These are phyloP conservation scores for Plasmodium knowlesi DNA, from an alignment of 169 alveolate genomes.

Conservation along the genomic window DNA sequence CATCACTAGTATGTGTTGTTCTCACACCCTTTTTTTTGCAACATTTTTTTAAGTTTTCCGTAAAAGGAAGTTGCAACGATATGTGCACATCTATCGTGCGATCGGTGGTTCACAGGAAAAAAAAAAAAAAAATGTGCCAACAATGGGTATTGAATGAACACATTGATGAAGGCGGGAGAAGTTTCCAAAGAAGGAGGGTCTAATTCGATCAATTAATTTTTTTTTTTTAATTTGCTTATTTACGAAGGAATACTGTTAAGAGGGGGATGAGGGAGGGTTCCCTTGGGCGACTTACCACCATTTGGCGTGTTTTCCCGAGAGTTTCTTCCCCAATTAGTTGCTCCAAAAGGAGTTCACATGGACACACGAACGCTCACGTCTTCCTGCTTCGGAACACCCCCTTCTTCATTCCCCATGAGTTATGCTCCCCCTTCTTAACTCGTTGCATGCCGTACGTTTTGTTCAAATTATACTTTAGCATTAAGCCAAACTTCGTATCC, in stretches of 20 bases:
- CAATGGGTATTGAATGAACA: background rate
- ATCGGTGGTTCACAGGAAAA: background rate
- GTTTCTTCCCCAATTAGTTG: background rate
- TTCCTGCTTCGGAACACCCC: constrained; percentile 78
- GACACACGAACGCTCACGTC: constrained; percentile 60
- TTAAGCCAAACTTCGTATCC: constrained; percentile 55
- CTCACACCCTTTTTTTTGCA: background rate
- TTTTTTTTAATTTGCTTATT: constrained; percentile 7
- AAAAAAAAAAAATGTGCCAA: background rate
- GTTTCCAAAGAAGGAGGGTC: constrained; percentile 43
- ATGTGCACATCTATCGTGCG: background rate
- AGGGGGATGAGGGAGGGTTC: background rate
- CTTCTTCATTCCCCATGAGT: constrained; percentile 80
- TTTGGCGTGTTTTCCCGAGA: background rate
- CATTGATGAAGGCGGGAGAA: background rate
- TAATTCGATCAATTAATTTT: constrained; percentile 1
- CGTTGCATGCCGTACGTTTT: constrained; percentile 80
- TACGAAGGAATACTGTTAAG: constrained; percentile 12
- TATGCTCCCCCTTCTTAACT: constrained; percentile 81
- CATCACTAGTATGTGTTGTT: background rate
- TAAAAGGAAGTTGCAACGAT: background rate
- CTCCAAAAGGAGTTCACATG: background rate
- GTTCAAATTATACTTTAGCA: constrained; percentile 66
- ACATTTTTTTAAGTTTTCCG: background rate
- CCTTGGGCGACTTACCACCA: background rate